These are phyloP conservation scores for Malbranchea cinnamomea DNA, from an alignment of 2,329 filamentous ascomycete species.

Conservation along the genomic window DNA sequence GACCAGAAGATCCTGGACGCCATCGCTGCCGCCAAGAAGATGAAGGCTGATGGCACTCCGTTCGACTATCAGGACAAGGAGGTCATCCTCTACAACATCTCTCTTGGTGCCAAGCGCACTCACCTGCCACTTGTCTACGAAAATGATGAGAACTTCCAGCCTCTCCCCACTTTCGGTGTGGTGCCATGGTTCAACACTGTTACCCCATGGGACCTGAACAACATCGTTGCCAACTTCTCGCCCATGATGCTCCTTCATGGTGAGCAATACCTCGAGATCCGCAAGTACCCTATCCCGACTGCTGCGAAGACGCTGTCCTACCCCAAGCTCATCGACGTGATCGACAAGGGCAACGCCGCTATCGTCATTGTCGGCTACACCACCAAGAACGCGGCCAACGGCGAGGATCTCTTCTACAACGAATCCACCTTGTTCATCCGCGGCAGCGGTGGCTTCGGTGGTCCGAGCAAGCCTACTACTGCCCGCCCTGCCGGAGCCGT, in stretches of 20 bases:
- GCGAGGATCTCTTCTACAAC: slow-evolving; percentile 92
- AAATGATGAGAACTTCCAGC: slow-evolving; percentile 81
- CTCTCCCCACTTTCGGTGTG: slow-evolving; percentile 87
- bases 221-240: slow-evolving; percentile 87
- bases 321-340: slow-evolving; percentile 75
- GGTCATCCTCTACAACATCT: slow-evolving; percentile 88
- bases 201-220: slow-evolving; percentile 61
- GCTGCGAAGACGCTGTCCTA: slow-evolving; percentile 59
- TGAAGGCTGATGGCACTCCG: slow-evolving; percentile 56
- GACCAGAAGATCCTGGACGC: slow-evolving; percentile 54
- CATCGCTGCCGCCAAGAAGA: slow-evolving; percentile 61
- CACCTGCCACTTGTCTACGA: slow-evolving; percentile 85
- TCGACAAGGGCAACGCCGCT: slow-evolving; percentile 88
- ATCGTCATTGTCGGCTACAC: slow-evolving; percentile 66
- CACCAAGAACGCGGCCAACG: slow-evolving; percentile 70
- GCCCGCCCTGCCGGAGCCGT: slow-evolving; percentile 66
- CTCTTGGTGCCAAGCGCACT: slow-evolving; percentile 77
- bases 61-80: slow-evolving; percentile 79
- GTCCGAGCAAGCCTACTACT: slow-evolving; percentile 52
- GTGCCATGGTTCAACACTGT: slow-evolving; percentile 83
- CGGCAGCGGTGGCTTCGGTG: slow-evolving; percentile 80
- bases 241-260: slow-evolving; percentile 99
- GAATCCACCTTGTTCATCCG: slow-evolving; percentile 87
- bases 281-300: slow-evolving; percentile 82
- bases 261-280: slow-evolving; percentile 93